phyloP scores from a whole-genome alignment of 306 rosid species.

The Vigna reflexopilosa region DNA sequence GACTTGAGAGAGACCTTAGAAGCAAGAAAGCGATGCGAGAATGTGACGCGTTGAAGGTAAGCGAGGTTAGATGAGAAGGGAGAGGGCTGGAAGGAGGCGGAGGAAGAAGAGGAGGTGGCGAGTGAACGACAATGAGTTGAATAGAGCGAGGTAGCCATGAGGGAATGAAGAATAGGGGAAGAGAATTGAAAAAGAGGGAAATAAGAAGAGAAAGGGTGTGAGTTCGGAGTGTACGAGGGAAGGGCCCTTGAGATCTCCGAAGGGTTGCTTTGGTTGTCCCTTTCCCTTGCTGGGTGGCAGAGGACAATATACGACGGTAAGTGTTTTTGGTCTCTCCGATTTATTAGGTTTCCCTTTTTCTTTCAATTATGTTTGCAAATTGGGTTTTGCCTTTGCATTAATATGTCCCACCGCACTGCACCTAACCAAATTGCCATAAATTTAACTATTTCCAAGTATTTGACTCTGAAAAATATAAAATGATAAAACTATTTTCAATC shows the following conservation, averaged over 20 bases:
- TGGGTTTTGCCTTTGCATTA: too few relatives aligned
- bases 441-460: background rate
- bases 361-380: too few relatives aligned
- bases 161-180: background rate
- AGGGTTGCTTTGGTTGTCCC: slow-evolving; percentile 48
- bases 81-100: slow-evolving; percentile 31
- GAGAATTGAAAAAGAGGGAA: background rate
- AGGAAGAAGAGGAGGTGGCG: slow-evolving; percentile 30
- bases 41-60: slow-evolving; percentile 42
- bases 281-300: slow-evolving; percentile 18
- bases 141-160: slow-evolving; percentile 68
- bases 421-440: background rate
- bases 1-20: slow-evolving; percentile 59
- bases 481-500: too few relatives aligned
- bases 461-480: background rate
- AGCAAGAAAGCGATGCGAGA: slow-evolving; percentile 48
- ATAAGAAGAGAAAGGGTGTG: slow-evolving; percentile 42
- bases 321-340: slow-evolving; percentile 23
- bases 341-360: background rate
- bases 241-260: slow-evolving; percentile 85
- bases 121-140: slow-evolving; percentile 59
- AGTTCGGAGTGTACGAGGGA: slow-evolving; percentile 63
- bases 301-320: slow-evolving; percentile 19
- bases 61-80: slow-evolving; percentile 31
- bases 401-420: too few relatives aligned